Percentiles rank a stretch among this genome's conserved stretches.
These are phyloP conservation scores for Pseudotsuga menziesii DNA, from an alignment of 75 land plant genomes.

Conservation along the genomic window DNA sequence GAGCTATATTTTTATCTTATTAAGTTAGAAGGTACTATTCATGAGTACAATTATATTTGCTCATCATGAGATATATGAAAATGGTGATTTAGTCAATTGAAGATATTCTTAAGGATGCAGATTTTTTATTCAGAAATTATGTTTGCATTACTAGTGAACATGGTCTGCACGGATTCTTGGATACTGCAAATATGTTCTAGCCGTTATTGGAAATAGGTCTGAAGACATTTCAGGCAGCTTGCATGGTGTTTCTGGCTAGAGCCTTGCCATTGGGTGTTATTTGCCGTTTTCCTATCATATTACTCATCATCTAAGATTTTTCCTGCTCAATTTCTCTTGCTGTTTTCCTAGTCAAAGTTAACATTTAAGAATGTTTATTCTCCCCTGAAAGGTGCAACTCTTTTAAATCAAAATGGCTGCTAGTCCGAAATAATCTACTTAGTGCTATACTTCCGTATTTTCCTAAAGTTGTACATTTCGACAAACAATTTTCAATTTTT, in stretches of 20 bases:
- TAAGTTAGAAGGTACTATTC: neutral
- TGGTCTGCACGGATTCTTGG: neutral
- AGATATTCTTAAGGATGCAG: constrained; percentile 6
- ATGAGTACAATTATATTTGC: neutral
- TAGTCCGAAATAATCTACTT: neutral
- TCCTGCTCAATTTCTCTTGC: too few species aligned
- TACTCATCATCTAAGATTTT: too few species aligned
- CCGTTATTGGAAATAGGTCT: too few species aligned
- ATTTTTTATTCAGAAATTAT: neutral
- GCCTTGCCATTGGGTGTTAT: neutral
- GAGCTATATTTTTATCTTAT: constrained; percentile 17
- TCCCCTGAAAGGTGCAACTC: too few species aligned
- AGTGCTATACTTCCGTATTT: neutral
- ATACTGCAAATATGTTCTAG: neutral
- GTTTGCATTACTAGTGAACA: neutral
- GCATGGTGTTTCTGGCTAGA: neutral
- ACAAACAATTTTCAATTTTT: neutral
- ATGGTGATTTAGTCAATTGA: constrained; percentile 1
- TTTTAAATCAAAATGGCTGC: too few species aligned
- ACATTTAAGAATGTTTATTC: too few species aligned
- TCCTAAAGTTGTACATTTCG: neutral
- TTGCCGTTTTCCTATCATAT: neutral
- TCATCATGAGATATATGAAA: constrained; percentile 2
- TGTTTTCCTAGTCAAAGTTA: too few species aligned
- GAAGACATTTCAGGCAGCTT: neutral